A percentile compares a stretch with the other conserved stretches of the same genome.
These are phyloP conservation scores for Glomus cerebriforme DNA, from an alignment of 192 early-diverging fungal genomes.

Conservation along the genomic window DNA sequence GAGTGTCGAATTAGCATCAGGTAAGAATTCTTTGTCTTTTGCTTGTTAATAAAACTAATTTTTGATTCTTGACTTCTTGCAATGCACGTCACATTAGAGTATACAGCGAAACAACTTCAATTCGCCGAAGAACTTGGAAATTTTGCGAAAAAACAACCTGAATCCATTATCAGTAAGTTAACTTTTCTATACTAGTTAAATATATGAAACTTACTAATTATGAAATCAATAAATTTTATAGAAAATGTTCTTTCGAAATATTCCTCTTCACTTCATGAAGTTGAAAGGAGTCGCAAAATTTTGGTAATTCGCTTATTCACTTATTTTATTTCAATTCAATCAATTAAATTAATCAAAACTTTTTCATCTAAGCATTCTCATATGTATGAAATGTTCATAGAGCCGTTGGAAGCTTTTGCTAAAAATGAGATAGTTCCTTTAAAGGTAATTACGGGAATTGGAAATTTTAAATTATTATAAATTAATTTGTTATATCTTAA, in stretches of 20 bases:
- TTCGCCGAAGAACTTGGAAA: slow-evolving; percentile 55
- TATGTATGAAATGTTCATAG: slow-evolving; percentile 68
- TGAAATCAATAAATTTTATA: not conserved
- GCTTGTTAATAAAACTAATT: not conserved
- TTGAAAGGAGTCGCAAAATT: slow-evolving; percentile 56
- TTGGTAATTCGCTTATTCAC: slow-evolving; percentile 33
- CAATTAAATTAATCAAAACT: not conserved
- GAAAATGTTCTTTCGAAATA: slow-evolving; percentile 57
- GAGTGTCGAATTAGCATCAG: slow-evolving; percentile 54
- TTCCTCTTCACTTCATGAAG: slow-evolving; percentile 54
- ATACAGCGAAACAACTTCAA: slow-evolving; percentile 52
- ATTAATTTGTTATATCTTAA: not conserved
- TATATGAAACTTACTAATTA: not conserved
- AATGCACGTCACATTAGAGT: slow-evolving; percentile 36
- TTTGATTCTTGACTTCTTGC: not conserved
- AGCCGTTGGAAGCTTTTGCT: slow-evolving; percentile 65
- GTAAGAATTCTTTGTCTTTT: slow-evolving; percentile 30
- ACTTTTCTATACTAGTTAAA: not conserved
- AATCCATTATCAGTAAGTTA: slow-evolving; percentile 41
- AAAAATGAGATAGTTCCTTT: slow-evolving; percentile 54
- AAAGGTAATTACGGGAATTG: slow-evolving; percentile 43
- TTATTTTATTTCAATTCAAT: not conserved
- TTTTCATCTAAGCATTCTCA: slow-evolving; percentile 54
- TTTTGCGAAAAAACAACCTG: slow-evolving; percentile 54
- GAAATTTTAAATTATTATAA: not conserved